Base-by-base conservation (phyloP, 192 early-diverging fungal genomes). In the Irineochytrium annulatum region DNA sequence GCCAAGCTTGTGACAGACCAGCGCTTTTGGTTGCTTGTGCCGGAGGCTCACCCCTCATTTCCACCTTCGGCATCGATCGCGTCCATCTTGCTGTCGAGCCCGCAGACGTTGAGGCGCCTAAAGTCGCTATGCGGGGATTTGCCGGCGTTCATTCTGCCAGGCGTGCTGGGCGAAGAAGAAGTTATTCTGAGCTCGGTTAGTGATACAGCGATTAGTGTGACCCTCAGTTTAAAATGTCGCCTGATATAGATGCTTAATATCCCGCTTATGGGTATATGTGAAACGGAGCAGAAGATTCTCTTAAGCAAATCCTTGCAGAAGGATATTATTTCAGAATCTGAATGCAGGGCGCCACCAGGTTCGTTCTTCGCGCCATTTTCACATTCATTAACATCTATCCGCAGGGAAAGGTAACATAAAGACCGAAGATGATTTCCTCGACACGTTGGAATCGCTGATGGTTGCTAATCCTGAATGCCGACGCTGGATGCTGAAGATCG, bases 111-210 rank as follows among this genome's bases (percentile, higher is more conserved):
- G 19, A 30, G 51, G 35, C 16, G 53, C 29, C 6, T 62, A 5
- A 37, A 20, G 34, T 13, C 20, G n/a, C 20, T 52, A 13, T 27
- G 51, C 20, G 59, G n/a, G 14, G 27, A 24, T 14, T 19, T 31
- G 11, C 60, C 60, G 16, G 60, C 60, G 19, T 62, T 53, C 27
- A 62, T 62, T 27, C 49, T 62, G 6, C 52, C 60, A 26, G 60
- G 60, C 17, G 33, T 39, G 4, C 27, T 62, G 4, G 60, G 60
- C 5, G 35, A 62, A 11, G 6, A 20, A 16, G 60, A 62, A 31
- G 37, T 62, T 11, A 11, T 20, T 14, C 29, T 62, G 34, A 62
- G 60, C 27, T 46, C 51, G 20, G 48, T 55, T 27, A 48, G 22
- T 17, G 11, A 22, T 48, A 27, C 11, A 41, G n/a, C n/a, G n/a